These are phyloP conservation scores for Aureobasidium vineae DNA, from an alignment of 2,329 filamentous ascomycete genomes.

Conservation along the genomic window DNA sequence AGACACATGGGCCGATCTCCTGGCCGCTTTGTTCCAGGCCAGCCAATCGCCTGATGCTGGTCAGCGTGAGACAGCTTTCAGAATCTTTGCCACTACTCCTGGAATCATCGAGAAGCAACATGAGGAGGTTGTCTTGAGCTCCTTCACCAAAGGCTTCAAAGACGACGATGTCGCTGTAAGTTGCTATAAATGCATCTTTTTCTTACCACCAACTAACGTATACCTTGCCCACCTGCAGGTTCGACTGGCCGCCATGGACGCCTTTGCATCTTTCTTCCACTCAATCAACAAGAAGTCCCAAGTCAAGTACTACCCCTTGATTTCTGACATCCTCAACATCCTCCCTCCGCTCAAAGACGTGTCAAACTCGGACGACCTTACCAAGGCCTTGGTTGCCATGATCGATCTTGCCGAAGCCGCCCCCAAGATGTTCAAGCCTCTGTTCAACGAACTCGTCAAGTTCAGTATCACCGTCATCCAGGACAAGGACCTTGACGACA, in stretches of 20 bases:
- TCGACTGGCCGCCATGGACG: slow-evolving; percentile 90
- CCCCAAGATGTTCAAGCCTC: slow-evolving; percentile 93
- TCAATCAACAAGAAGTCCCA: slow-evolving; percentile 86
- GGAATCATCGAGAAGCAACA: slow-evolving; percentile 96
- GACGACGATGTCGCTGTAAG: slow-evolving; percentile 77
- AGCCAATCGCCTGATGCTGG: slow-evolving; percentile 81
- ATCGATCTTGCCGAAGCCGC: slow-evolving; percentile 94
- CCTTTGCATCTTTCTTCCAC: slow-evolving; percentile 94
- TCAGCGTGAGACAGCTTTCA: slow-evolving; percentile 88
- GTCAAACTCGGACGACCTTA: slow-evolving; percentile 85
- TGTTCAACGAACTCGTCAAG: slow-evolving; percentile 90
- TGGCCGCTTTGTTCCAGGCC: slow-evolving; percentile 80
- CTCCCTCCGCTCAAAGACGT: slow-evolving; percentile 91
- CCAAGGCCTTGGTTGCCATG: slow-evolving; percentile 81
- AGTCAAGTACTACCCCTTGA: slow-evolving; percentile 78
- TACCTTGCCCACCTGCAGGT: slow-evolving; percentile 56
- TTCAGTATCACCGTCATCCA: slow-evolving; percentile 93
- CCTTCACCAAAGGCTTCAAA: slow-evolving; percentile 89
- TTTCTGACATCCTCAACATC: slow-evolving; percentile 91
- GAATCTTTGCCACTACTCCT: slow-evolving; percentile 92
- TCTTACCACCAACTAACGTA: slow-evolving; percentile 28
- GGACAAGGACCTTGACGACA: slow-evolving; percentile 89
- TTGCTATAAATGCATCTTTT: slow-evolving; percentile 3
- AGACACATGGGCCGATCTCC: slow-evolving; percentile 82
- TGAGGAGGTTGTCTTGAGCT: slow-evolving; percentile 81